phyloP scores from a whole-genome alignment of 371 early-diverging fungal species.

The Nematocida sp. region DNA sequence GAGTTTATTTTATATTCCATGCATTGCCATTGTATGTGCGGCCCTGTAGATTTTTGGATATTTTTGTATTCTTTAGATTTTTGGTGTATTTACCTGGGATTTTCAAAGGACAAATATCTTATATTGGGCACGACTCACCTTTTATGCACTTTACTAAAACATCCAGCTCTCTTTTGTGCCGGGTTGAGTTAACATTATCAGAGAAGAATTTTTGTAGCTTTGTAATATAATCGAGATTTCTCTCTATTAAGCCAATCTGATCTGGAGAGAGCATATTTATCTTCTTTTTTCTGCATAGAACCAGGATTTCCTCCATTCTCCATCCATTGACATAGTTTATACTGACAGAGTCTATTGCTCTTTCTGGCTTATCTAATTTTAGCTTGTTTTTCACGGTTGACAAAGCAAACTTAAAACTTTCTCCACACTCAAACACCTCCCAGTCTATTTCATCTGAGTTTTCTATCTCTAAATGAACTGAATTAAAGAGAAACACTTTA shows the following conservation, averaged over 20 bases:
- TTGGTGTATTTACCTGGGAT: no score
- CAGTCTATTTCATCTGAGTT: conserved; percentile 21
- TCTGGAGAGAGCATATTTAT: neutral
- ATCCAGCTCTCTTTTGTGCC: conserved; percentile 12
- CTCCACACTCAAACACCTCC: conserved; percentile 41
- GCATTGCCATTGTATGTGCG: no score
- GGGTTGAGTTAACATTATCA: neutral
- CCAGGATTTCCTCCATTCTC: conserved; percentile 37
- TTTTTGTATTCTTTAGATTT: no score
- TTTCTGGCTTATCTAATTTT: neutral
- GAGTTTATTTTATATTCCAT: no score
- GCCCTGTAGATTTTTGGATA: no score
- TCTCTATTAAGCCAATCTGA: neutral
- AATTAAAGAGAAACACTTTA: conserved; percentile 34
- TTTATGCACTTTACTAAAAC: neutral
- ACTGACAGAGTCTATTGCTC: neutral
- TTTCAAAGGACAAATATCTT: neutral
- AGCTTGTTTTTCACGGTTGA: conserved; percentile 2
- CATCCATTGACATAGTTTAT: conserved; percentile 31
- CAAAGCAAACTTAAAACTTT: conserved; percentile 24
- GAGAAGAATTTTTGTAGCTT: conserved; percentile 12
- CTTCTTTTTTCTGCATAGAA: conserved; percentile 6
- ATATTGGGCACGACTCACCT: neutral
- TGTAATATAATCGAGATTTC: conserved; percentile 20
- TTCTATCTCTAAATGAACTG: neutral